These are phyloP conservation scores for Vaccinium myrtillus DNA, from an alignment of 148 eudicot species.

Conservation along the genomic window DNA sequence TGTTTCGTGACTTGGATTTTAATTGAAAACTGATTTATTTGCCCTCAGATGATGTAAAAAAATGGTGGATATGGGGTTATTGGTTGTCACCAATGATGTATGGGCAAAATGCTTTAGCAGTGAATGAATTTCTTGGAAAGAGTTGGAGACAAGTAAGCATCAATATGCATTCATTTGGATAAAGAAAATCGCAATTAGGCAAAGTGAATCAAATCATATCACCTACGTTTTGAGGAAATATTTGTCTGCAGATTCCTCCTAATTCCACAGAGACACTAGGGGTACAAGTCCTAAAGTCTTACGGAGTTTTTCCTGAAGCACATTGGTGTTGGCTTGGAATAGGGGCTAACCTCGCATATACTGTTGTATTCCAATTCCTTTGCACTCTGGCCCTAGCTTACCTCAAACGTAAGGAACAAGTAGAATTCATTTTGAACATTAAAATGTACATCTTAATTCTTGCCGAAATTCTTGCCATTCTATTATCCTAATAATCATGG, in stretches of 20 bases:
- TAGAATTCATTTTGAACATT: not conserved
- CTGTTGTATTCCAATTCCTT: conserved; percentile 32
- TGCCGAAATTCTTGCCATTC: not conserved
- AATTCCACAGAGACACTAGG: conserved; percentile 34
- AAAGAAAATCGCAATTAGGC: not conserved
- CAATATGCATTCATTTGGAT: not conserved
- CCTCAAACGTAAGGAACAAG: conserved; percentile 39
- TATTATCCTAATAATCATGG: not conserved
- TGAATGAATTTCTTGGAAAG: conserved; percentile 77
- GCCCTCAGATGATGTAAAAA: conserved; percentile 47
- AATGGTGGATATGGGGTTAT: conserved; percentile 96
- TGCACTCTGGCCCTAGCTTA: conserved; percentile 35
- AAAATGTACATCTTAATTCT: not conserved
- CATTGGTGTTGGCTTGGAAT: conserved; percentile 57
- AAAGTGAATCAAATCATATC: not conserved
- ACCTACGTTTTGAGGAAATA: not conserved
- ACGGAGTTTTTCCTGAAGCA: conserved; percentile 35
- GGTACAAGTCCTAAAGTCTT: conserved; percentile 27
- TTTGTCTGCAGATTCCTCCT: conserved; percentile 28
- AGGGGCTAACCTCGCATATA: conserved; percentile 36
- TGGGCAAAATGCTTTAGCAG: conserved; percentile 65
- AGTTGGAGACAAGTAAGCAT: conserved; percentile 63
- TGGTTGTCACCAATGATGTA: conserved; percentile 82
- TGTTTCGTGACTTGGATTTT: not conserved
- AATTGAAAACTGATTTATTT: not conserved